Evolutionary conservation across 352 stramenopile species (phyloP).

Genomic region (Globisporangium canariense): DNA sequence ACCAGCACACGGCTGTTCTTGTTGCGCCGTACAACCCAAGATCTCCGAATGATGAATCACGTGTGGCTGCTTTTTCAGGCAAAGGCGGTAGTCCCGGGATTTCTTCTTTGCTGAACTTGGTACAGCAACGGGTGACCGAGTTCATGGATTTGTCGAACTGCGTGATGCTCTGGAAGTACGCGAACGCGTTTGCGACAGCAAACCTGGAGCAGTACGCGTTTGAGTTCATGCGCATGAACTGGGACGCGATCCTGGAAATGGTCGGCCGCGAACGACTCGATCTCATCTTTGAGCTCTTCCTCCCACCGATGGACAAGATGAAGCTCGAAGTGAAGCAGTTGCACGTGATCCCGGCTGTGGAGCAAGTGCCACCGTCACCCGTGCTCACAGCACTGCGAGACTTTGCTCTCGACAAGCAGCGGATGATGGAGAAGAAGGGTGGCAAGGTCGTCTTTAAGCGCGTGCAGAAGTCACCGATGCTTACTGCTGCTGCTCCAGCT

Average conservation of each 20-base stretch:
- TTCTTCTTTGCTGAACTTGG: constrained; percentile 32
- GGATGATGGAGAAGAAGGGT: neutral
- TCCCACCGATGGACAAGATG: constrained; percentile 25
- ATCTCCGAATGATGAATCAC: neutral
- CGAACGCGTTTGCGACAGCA: constrained; percentile 43
- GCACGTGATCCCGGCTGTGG: neutral
- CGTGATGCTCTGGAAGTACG: constrained; percentile 55
- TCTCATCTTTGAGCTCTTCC: constrained; percentile 58
- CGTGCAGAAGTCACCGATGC: neutral
- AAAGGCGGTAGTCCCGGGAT: neutral
- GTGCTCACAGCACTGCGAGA: constrained; percentile 11
- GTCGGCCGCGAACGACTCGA: constrained; percentile 59
- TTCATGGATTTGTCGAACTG: constrained; percentile 65
- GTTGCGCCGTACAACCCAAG: constrained; percentile 41
- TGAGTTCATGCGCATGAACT: constrained; percentile 68
- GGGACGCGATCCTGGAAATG: constrained; percentile 67
- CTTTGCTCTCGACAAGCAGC: constrained; percentile 14
- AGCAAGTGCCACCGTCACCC: constrained; percentile 1
- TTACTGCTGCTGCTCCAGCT: neutral
- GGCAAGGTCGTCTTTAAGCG: constrained; percentile 6
- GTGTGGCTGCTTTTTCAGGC: neutral
- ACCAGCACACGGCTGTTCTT: constrained; percentile 75
- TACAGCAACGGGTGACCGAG: constrained; percentile 44
- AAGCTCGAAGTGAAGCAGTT: constrained; percentile 17
- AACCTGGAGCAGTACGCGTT: constrained; percentile 44